A percentile compares a stretch with the other conserved stretches of the same genome.
phyloP scores from a whole-genome alignment of 2,329 filamentous ascomycete species.

The Penicillium crustosum region DNA sequence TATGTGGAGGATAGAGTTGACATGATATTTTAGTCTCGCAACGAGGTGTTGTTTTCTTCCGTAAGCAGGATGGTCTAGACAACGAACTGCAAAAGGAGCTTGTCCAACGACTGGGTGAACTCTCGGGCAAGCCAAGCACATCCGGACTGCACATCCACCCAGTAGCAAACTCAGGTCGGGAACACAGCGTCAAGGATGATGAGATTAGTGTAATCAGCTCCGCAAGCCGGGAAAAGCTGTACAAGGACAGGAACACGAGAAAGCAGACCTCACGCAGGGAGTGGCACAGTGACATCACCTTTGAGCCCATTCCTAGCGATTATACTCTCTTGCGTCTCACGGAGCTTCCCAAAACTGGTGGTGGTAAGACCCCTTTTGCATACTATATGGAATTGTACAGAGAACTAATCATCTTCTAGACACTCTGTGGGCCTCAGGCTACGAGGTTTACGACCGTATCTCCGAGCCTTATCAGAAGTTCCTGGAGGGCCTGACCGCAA shows the following conservation, averaged over 20 bases:
- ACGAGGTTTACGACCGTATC: constrained; percentile 44
- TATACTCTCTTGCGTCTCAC: constrained; percentile 50
- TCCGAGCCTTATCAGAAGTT: constrained; percentile 40
- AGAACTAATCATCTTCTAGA: constrained; percentile 24
- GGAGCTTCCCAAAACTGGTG: constrained; percentile 44
- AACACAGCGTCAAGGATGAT: constrained; percentile 49
- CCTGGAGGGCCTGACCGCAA: constrained; percentile 42
- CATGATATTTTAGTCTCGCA: constrained; percentile 45
- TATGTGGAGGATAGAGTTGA: neutral
- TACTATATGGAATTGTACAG: too few relatives aligned
- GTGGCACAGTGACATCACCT: constrained; percentile 54
- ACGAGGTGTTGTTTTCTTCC: constrained; percentile 56
- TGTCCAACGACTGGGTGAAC: constrained; percentile 49
- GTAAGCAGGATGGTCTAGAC: constrained; percentile 51
- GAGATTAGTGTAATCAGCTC: constrained; percentile 54
- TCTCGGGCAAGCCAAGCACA: constrained; percentile 49
- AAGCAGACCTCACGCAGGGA: constrained; percentile 37
- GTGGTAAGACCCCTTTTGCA: constrained; percentile 30
- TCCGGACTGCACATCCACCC: constrained; percentile 51
- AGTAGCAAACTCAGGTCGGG: constrained; percentile 50
- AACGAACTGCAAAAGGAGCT: constrained; percentile 55
- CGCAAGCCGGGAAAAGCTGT: constrained; percentile 40
- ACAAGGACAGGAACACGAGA: constrained; percentile 34
- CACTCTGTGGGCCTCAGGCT: constrained; percentile 47
- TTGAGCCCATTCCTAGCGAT: constrained; percentile 50